These are phyloP conservation scores for Mrakia hoshinonis DNA, from an alignment of 768 basidiomycete genomes.

Conservation along the genomic window DNA sequence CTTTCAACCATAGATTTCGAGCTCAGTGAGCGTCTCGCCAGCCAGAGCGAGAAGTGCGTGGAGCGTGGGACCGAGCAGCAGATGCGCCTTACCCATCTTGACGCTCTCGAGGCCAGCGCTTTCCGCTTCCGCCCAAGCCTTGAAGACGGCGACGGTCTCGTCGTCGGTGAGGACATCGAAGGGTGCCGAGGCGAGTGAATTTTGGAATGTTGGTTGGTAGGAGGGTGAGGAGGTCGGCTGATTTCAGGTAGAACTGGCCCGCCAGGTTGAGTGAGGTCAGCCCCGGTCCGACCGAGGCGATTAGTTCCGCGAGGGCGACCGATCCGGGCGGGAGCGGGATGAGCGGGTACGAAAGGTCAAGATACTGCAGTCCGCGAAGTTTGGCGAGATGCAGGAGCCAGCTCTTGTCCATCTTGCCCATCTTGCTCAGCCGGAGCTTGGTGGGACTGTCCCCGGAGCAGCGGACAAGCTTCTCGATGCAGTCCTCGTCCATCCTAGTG, in stretches of 20 bases:
- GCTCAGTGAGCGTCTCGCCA: constrained; percentile 49
- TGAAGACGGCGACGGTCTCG: constrained; percentile 80
- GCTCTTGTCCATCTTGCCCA: constrained; percentile 47
- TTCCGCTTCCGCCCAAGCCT: constrained; percentile 44
- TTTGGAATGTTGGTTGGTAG: background rate
- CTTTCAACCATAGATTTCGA: constrained; percentile 74
- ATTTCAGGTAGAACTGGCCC: background rate
- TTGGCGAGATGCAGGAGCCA: background rate
- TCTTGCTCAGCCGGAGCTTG: constrained; percentile 68
- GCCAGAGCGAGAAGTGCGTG: constrained; percentile 60
- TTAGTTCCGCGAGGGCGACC: background rate
- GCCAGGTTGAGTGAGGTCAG: background rate
- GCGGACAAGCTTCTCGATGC: constrained; percentile 42
- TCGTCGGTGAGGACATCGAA: constrained; percentile 59
- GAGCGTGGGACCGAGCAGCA: constrained; percentile 45
- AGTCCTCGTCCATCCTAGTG: constrained; percentile 17
- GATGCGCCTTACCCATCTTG: background rate
- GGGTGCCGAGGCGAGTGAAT: constrained; percentile 51
- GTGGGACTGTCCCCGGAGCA: constrained; percentile 50
- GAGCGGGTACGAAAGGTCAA: constrained; percentile 42
- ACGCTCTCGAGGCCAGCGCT: constrained; percentile 33
- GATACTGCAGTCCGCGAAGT: background rate
- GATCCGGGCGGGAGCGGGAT: constrained; percentile 25
- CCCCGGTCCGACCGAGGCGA: background rate
- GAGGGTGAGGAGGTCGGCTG: background rate